Conservation (phyloP, 176 grass and related monocot species). For the Rhynchospora tenuis region DNA sequence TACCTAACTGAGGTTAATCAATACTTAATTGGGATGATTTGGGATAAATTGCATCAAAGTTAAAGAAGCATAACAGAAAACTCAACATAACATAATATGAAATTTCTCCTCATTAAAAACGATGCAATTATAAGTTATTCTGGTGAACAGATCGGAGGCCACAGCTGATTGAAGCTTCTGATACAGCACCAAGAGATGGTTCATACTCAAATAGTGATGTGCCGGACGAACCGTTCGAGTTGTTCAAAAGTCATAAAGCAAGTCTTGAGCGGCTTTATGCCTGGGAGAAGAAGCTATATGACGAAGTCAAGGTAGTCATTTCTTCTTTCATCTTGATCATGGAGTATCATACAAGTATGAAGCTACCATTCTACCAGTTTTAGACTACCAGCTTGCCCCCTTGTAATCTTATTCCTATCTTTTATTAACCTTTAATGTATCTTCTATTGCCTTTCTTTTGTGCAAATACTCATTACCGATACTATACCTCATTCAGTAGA, state of each 20-base stretch:
- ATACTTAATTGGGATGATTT: background rate
- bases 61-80: background rate
- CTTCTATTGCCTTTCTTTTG: background rate
- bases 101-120: background rate
- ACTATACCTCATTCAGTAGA: background rate
- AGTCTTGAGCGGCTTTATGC: constrained; percentile 73
- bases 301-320: constrained; percentile 71
- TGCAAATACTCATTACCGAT: background rate
- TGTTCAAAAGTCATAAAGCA: constrained; percentile 77
- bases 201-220: constrained; percentile 30
- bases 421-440: background rate
- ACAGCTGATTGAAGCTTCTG: background rate
- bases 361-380: background rate
- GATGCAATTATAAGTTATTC: background rate
- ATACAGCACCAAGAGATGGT: background rate
- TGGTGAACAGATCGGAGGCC: background rate
- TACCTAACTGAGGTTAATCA: background rate
- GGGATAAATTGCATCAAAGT: background rate
- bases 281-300: constrained; percentile 89
- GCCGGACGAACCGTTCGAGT: constrained; percentile 50
- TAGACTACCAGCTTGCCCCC: background rate
- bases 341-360: background rate
- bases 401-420: background rate
- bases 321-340: background rate
- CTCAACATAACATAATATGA: background rate